Conservation (phyloP, 768 basidiomycete genomes). For the Tulasnella calospora region DNA sequence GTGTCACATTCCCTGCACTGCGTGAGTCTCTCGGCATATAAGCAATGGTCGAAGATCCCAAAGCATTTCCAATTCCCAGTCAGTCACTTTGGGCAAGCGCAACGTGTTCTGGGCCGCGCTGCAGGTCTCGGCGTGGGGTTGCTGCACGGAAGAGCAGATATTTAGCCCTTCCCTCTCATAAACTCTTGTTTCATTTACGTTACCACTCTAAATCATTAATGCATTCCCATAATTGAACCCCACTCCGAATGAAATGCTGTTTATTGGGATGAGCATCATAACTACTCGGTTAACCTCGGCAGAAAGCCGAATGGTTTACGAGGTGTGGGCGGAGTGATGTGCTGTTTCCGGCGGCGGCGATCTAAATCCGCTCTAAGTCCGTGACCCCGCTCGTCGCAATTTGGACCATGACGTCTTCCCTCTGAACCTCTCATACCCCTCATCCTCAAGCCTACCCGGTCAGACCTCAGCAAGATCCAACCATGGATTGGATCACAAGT, state of each 20-base stretch:
- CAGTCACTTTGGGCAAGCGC: neutral
- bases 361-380: neutral
- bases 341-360: too few species aligned
- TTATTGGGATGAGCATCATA: too few species aligned
- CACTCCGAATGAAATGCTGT: too few species aligned
- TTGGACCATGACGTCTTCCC: neutral
- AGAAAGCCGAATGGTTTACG: too few species aligned
- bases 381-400: neutral
- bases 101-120: neutral
- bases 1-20: conserved; percentile 3
- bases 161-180: neutral
- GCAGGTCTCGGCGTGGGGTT: neutral
- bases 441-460: neutral
- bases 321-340: too few species aligned
- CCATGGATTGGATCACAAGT: conserved; percentile 3
- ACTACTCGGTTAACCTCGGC: too few species aligned
- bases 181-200: neutral
- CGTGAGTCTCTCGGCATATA: conserved; percentile 1
- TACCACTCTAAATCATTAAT: neutral
- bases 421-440: neutral
- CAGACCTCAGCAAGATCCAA: neutral
- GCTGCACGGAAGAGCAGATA: neutral
- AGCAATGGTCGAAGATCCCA: neutral
- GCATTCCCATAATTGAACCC: too few species aligned
- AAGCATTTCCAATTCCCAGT: neutral